Percentiles rank a stretch among this genome's conserved stretches.
Evolutionary conservation across 768 basidiomycete species (phyloP).

Genomic region (Boletus insuetus): DNA sequence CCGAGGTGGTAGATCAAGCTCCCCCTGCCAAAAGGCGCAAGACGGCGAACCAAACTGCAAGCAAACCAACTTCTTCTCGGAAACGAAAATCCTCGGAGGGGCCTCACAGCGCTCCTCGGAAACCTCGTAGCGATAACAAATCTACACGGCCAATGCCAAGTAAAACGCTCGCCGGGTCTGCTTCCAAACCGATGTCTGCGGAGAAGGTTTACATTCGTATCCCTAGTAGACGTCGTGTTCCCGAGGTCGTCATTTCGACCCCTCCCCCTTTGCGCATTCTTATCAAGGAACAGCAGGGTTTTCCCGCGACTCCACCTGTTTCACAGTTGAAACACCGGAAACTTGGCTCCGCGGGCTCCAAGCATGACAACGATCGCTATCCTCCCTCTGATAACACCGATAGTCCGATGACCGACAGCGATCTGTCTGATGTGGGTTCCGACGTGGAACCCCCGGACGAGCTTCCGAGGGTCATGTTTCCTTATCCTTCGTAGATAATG

Average conservation of each 20-base stretch:
- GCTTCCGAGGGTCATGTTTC: conserved; percentile 18
- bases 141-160: conserved; percentile 13
- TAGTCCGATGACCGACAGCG: conserved; percentile 15
- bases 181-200: conserved; percentile 19
- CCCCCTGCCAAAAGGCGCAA: conserved; percentile 28
- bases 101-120: conserved; percentile 28
- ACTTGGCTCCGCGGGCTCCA: conserved; percentile 16
- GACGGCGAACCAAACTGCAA: conserved; percentile 10
- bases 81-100: conserved; percentile 26
- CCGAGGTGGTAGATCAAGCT: conserved; percentile 8
- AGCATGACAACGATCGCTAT: conserved; percentile 19
- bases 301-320: conserved; percentile 20
- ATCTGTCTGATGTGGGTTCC: conserved; percentile 25
- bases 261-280: conserved; percentile 4
- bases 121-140: conserved; percentile 25
- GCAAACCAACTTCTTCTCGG: conserved; percentile 17
- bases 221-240: conserved; percentile 6
- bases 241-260: conserved; percentile 24
- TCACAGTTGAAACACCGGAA: conserved; percentile 23
- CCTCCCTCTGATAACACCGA: conserved; percentile 24
- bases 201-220: conserved; percentile 30
- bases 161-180: conserved; percentile 10
- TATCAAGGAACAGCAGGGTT: conserved; percentile 13
- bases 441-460: conserved; percentile 25
- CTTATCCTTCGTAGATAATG: conserved; percentile 17